Percentiles rank a stretch among this genome's conserved stretches.
These are phyloP conservation scores for Tubosaeta sp. DNA, from an alignment of 768 basidiomycete genomes.

Conservation along the genomic window DNA sequence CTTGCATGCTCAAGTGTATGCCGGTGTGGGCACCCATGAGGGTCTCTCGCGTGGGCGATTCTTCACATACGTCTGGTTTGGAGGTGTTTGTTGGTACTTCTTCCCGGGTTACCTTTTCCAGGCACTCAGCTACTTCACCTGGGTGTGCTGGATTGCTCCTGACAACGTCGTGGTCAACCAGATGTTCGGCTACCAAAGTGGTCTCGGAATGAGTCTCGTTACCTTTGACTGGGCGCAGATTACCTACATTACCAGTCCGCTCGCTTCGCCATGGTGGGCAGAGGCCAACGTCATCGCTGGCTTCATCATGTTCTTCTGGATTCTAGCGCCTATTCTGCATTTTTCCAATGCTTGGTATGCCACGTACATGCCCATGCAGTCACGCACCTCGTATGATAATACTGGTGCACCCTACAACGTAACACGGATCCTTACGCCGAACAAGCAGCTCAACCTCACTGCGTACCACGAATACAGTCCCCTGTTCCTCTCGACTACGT, in stretches of 20 bases:
- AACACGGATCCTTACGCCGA: slow-evolving; percentile 32
- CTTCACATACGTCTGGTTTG: slow-evolving; percentile 45
- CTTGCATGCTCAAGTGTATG: slow-evolving; percentile 54
- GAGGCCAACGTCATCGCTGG: slow-evolving; percentile 38
- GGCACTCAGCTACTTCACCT: slow-evolving; percentile 57
- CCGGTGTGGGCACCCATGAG: slow-evolving; percentile 40
- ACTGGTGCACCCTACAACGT: slow-evolving; percentile 40
- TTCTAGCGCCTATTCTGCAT: slow-evolving; percentile 24
- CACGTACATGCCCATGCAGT: slow-evolving; percentile 37
- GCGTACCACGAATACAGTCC: slow-evolving; percentile 38
- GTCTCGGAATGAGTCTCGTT: slow-evolving; percentile 67
- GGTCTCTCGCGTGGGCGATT: slow-evolving; percentile 51
- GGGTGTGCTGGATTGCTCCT: slow-evolving; percentile 68
- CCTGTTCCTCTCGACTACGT: slow-evolving; percentile 44
- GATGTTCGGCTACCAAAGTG: slow-evolving; percentile 60
- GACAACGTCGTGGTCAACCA: slow-evolving; percentile 67
- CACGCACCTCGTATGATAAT: slow-evolving; percentile 41
- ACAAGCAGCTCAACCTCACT: slow-evolving; percentile 29
- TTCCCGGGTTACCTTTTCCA: slow-evolving; percentile 74
- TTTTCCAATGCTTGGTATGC: slow-evolving; percentile 38
- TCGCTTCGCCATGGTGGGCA: slow-evolving; percentile 34
- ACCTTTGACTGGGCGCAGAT: slow-evolving; percentile 84
- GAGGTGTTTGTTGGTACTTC: slow-evolving; percentile 45
- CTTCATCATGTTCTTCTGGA: slow-evolving; percentile 35
- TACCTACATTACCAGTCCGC: slow-evolving; percentile 47